Base-by-base conservation (phyloP, 331 rosid species). In the Arachis monticola region DNA sequence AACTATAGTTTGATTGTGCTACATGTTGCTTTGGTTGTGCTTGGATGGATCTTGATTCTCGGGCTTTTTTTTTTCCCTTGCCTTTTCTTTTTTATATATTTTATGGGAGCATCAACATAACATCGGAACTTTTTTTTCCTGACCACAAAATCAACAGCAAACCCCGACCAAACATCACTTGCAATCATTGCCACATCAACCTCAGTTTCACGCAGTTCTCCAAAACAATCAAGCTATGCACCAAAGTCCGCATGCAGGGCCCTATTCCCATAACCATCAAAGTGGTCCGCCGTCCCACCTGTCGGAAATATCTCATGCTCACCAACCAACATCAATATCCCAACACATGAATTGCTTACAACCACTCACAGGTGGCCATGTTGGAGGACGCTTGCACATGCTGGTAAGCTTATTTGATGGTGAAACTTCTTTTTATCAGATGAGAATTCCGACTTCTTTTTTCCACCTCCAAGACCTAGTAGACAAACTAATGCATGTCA, bases 301-400 rank as follows among this genome's bases (percentile, higher is more conserved):
- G 30, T 68, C 95, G 57, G 97, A 90, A 68, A 87, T 94, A 51
- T 53, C 96, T 79, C 92, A 88, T 83, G 68, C 85, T 86, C 99
- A 93, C 82, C 96, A 87, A 75, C 80, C 93, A 7, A 82, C 90
- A 45, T 83, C 97, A 68, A 75, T 94, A 52, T 87, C 97, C 63
- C 99, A 88, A 77, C 96, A 92, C 81, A 83, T 94, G 64, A 84
- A 81, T 83, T 90, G 93, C 88, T 83, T 92, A 67, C 98, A 90
- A 71, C 88, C 91, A 40, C 85, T 89, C 55, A 40, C 97, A 7
- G 90, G 88, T 67, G 83, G 83, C 69, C 90, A 89, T 65, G 87
- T 88, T 74, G 98, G 96, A 60, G 96, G 96, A 52, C 97, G 93
- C 80, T 45, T 91, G 87, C 96, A 92, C 75, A 90, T 92, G 68